Base-by-base conservation (phyloP, 768 basidiomycete genomes). In the Xerocomellus dryophilus region DNA sequence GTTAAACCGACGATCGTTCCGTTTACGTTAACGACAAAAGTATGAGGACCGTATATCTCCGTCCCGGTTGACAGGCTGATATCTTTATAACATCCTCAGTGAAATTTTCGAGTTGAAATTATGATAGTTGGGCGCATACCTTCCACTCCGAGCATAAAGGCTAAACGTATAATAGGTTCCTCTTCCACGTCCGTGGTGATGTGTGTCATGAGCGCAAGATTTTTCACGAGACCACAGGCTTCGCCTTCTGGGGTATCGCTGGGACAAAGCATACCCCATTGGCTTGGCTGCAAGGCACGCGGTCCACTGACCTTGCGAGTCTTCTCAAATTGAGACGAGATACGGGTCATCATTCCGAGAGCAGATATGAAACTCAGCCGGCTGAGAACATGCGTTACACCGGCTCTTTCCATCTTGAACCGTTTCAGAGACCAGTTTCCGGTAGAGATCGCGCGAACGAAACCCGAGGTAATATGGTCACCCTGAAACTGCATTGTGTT, bases 241-340 rank as follows among this genome's bases (percentile, higher is more conserved):
- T 99, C 97, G 67, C 97, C 97, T 85, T 99, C 97, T 0, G 97
- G 97, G 0, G 97, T 99, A 71, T 99, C 97, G 67, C 91, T 93
- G 1, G 97, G 93, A 74, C 97, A 99, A 18, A 98, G 77, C 77
- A 99, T 91, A 35, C 97, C 97, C 97, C 97, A 99, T 73, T 99
- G 97, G 79, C 88, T 92, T 5, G 97, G 96, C 68, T 99, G 97
- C 56, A 99, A 72, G 20, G 96, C 95, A 63, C 97, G 84, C 29
- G 97, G 97, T 39, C 97, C 97, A 61, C 93, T 96, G 55, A 99
- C 97, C 71, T 99, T 99, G 54, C 97, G 78, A 20, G 97, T 98
- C 81, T 99, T 99, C 73, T 99, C 97, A 68, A 99, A 99, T 73
- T 99, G 97, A 20, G 93, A 96, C 11, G 91, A 89, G 60, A 99